Evolutionary conservation across 768 basidiomycete genomes (phyloP).

Genomic region (Calocybe cyanea): DNA sequence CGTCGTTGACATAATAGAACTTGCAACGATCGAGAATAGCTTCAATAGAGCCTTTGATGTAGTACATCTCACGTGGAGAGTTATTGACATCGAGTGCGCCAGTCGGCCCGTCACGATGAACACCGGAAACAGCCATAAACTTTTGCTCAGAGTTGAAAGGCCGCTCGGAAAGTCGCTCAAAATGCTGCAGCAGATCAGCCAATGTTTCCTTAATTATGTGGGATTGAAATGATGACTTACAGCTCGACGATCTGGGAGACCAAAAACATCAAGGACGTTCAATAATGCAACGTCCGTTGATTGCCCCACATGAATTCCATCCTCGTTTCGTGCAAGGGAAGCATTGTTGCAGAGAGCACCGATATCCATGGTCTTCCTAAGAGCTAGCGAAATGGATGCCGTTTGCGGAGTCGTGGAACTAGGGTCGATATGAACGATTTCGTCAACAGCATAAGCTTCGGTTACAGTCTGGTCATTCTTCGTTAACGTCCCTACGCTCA

Average conservation of each 20-base stretch:
- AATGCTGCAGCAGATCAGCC: constrained; percentile 38
- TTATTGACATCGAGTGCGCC: constrained; percentile 22
- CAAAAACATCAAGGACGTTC: constrained; percentile 69
- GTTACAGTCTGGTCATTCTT: constrained; percentile 96
- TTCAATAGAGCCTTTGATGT: constrained; percentile 92
- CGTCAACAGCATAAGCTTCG: constrained; percentile 85
- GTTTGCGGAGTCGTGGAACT: constrained; percentile 33
- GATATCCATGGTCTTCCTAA: constrained; percentile 73
- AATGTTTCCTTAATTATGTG: neutral
- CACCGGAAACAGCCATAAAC: constrained; percentile 87
- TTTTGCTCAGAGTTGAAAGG: constrained; percentile 95
- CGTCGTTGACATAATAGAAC: constrained; percentile 86
- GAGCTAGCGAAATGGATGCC: constrained; percentile 52
- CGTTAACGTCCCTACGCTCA: constrained; percentile 75
- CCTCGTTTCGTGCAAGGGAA: constrained; percentile 55
- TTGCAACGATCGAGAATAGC: constrained; percentile 81
- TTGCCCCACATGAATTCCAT: constrained; percentile 78
- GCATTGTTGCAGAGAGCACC: constrained; percentile 93
- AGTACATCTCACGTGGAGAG: constrained; percentile 67
- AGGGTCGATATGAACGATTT: constrained; percentile 64
- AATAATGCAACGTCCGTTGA: constrained; percentile 91
- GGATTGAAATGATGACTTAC: constrained; percentile 37
- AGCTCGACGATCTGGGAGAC: constrained; percentile 62
- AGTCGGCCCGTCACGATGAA: constrained; percentile 39
- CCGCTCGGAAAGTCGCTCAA: constrained; percentile 71